Evolutionary conservation across 2,329 filamentous ascomycete genomes (phyloP).

Genomic region (Alternaria tenuissima): DNA sequence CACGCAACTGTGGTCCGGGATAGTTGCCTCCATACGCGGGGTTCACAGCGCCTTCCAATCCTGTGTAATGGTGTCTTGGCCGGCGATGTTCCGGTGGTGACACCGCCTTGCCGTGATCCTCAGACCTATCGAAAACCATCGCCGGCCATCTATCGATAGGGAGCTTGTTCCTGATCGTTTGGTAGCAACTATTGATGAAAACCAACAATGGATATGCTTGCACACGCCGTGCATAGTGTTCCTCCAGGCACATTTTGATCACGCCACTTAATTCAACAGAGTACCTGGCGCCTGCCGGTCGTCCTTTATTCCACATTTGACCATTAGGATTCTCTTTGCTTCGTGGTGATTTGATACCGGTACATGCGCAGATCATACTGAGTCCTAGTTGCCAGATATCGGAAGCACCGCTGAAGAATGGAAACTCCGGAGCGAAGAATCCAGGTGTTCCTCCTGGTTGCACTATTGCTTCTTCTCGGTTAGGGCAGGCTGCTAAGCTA

Average conservation of each 20-base stretch:
- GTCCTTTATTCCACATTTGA: constrained; percentile 7
- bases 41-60: neutral
- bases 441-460: constrained; percentile 15
- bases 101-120: constrained; percentile 2
- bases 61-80: neutral
- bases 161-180: neutral
- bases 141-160: constrained; percentile 6
- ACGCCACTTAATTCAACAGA: constrained; percentile 13
- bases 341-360: constrained; percentile 1
- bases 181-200: constrained; percentile 7
- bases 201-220: neutral
- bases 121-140: constrained; percentile 1
- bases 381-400: constrained; percentile 32
- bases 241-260: constrained; percentile 10
- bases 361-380: constrained; percentile 24
- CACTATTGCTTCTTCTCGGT: neutral
- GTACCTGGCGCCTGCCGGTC: constrained; percentile 18
- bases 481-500: neutral
- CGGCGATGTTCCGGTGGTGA: constrained; percentile 9
- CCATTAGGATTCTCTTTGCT: constrained; percentile 12
- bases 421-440: constrained; percentile 27
- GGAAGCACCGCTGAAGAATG: constrained; percentile 12
- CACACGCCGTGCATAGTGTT: constrained; percentile 4
- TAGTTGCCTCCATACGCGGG: neutral
- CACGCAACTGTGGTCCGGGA: neutral